Evolutionary conservation across 768 basidiomycete genomes (phyloP).

Genomic region (Strobilomyces echinocephalus): DNA sequence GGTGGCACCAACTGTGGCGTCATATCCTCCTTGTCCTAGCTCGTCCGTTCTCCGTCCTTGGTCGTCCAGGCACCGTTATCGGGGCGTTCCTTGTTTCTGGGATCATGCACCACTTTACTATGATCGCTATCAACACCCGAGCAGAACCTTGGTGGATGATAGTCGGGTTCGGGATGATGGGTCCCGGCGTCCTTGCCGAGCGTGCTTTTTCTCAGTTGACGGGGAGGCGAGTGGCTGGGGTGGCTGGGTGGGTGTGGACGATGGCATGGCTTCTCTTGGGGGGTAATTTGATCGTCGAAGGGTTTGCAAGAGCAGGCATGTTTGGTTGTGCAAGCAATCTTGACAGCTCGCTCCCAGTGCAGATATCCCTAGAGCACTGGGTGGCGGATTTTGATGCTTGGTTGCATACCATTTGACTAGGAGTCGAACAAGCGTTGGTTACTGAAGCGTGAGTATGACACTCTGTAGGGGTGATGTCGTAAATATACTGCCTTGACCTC

Average conservation of each 20-base stretch:
- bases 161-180: conserved; percentile 4
- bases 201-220: neutral
- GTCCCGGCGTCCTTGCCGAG: neutral
- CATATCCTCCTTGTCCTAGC: neutral
- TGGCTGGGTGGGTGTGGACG: neutral
- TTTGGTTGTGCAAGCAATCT: neutral
- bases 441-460: too few species aligned
- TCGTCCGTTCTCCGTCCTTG: neutral
- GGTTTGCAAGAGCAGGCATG: neutral
- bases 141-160: neutral
- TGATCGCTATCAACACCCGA: neutral
- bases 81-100: neutral
- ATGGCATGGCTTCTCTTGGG: neutral
- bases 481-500: too few species aligned
- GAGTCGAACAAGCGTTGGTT: neutral
- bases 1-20: neutral
- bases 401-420: neutral
- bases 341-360: neutral
- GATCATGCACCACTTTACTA: neutral
- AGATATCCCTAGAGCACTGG: neutral
- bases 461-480: too few species aligned
- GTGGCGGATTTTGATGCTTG: neutral
- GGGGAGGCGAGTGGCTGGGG: neutral
- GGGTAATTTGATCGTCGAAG: neutral
- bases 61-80: neutral